phyloP scores from a whole-genome alignment of 2,329 filamentous ascomycete genomes.

The Keithomyces neogunnii region DNA sequence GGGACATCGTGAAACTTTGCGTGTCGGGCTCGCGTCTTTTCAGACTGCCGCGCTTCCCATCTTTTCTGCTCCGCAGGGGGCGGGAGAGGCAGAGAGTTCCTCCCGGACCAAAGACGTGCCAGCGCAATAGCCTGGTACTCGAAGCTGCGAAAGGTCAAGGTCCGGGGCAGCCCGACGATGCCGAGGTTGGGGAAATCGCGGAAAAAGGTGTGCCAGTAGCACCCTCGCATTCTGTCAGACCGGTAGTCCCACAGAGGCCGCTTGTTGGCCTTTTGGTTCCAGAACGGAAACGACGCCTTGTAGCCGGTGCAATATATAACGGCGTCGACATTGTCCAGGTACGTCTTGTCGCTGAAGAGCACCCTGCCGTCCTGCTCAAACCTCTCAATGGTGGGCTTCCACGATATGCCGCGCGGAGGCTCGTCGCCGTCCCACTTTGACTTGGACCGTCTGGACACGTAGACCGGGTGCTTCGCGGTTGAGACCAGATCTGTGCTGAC shows the following conservation, averaged over 20 bases:
- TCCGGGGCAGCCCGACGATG: conserved; percentile 42
- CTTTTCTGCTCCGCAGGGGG: conserved; percentile 25
- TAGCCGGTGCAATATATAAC: conserved; percentile 37
- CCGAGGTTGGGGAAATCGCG: conserved; percentile 37
- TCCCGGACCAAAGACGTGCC: conserved; percentile 36
- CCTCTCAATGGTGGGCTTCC: conserved; percentile 43
- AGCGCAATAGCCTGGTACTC: conserved; percentile 48
- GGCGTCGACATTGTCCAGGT: conserved; percentile 26
- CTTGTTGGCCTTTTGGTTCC: conserved; percentile 38
- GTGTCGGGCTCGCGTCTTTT: conserved; percentile 18
- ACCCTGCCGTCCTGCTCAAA: conserved; percentile 35
- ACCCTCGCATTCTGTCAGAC: conserved; percentile 31
- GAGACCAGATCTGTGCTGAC: conserved; percentile 27
- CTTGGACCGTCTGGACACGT: conserved; percentile 40
- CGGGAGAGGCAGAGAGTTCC: conserved; percentile 31
- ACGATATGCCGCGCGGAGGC: conserved; percentile 38
- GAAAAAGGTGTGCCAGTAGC: conserved; percentile 46
- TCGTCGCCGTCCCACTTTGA: conserved; percentile 41
- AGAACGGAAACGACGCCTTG: conserved; percentile 35
- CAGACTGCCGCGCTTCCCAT: conserved; percentile 37
- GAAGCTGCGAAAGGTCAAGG: conserved; percentile 43
- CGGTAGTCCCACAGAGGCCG: conserved; percentile 42
- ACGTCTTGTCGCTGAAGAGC: conserved; percentile 29
- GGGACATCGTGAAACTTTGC: conserved; percentile 43
- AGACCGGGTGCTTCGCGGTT: conserved; percentile 33